Evolutionary conservation across 2,329 filamentous ascomycete genomes (phyloP).

Genomic region (Nothomitra cinnamomea): DNA sequence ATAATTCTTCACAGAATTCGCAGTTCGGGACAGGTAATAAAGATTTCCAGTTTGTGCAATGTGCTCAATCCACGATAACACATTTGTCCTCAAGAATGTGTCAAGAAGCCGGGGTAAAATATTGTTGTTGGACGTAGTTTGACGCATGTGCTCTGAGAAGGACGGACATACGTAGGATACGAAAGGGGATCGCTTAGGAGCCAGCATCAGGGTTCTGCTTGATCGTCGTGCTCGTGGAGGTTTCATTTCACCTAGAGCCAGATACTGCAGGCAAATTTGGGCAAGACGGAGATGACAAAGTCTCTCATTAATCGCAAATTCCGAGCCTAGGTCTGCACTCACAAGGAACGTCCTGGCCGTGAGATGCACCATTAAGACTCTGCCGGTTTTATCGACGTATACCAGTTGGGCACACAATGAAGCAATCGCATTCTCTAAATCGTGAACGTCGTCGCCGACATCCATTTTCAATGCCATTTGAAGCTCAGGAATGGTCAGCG

Average conservation of each 20-base stretch:
- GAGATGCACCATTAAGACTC: constrained; percentile 23
- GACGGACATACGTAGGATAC: constrained; percentile 14
- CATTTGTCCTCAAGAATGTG: constrained; percentile 15
- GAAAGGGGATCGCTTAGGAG: constrained; percentile 10
- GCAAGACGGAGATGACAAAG: constrained; percentile 19
- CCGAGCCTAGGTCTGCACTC: constrained; percentile 13
- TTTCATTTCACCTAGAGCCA: constrained; percentile 20
- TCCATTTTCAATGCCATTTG: constrained; percentile 20
- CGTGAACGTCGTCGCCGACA: constrained; percentile 17
- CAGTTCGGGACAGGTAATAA: constrained; percentile 6
- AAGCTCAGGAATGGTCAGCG: constrained; percentile 21
- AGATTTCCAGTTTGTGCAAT: constrained; percentile 12
- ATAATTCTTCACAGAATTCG: constrained; percentile 10
- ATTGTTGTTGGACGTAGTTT: constrained; percentile 10
- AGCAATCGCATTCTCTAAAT: constrained; percentile 15
- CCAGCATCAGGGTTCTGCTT: no score
- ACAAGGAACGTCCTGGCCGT: constrained; percentile 19
- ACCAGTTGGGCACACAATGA: constrained; percentile 23
- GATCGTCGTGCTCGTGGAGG: constrained; percentile 17
- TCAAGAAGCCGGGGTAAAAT: constrained; percentile 12
- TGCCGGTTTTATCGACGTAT: constrained; percentile 18
- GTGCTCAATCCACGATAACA: constrained; percentile 18
- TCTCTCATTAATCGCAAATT: constrained; percentile 19
- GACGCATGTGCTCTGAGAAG: constrained; percentile 16
- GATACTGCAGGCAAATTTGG: constrained; percentile 20